phyloP scores from a whole-genome alignment of 2,329 filamentous ascomycete genomes.

The Hypoxylon sp. region DNA sequence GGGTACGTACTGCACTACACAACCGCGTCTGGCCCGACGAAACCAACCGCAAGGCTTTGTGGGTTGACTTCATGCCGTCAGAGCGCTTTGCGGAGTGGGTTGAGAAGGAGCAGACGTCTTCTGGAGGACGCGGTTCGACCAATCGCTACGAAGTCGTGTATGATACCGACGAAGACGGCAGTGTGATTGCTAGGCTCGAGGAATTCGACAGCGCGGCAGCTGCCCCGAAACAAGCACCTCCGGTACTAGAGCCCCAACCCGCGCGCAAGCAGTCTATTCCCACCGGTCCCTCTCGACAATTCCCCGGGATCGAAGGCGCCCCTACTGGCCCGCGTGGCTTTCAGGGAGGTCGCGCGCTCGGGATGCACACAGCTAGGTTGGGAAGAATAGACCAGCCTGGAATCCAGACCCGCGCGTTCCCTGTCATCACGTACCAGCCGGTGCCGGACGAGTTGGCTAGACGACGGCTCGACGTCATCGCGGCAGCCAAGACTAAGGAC shows the following conservation, averaged over 20 bases:
- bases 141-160: slow-evolving; percentile 82
- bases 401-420: slow-evolving; percentile 60
- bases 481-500: slow-evolving; percentile 62
- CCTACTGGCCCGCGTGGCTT: slow-evolving; percentile 60
- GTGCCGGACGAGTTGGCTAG: slow-evolving; percentile 75
- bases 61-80: slow-evolving; percentile 90
- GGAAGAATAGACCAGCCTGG: slow-evolving; percentile 44
- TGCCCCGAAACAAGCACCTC: slow-evolving; percentile 38
- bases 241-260: slow-evolving; percentile 42
- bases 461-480: slow-evolving; percentile 73
- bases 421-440: slow-evolving; percentile 66
- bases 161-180: slow-evolving; percentile 68
- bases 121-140: slow-evolving; percentile 59
- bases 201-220: slow-evolving; percentile 58
- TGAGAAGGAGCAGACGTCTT: slow-evolving; percentile 70
- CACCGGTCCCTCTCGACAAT: slow-evolving; percentile 52
- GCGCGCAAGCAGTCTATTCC: slow-evolving; percentile 51
- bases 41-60: slow-evolving; percentile 84
- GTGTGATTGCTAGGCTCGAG: slow-evolving; percentile 70
- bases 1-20: slow-evolving; percentile 83
- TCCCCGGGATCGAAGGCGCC: slow-evolving; percentile 54
- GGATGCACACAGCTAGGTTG: slow-evolving; percentile 43
- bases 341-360: slow-evolving; percentile 51
- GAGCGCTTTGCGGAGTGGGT: slow-evolving; percentile 83
- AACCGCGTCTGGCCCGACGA: slow-evolving; percentile 89